Evolutionary conservation across 2,329 filamentous ascomycete species (phyloP), one percentile per base, ranked within the genome.

Genomic region (Neofusicoccum cordaticola): DNA sequence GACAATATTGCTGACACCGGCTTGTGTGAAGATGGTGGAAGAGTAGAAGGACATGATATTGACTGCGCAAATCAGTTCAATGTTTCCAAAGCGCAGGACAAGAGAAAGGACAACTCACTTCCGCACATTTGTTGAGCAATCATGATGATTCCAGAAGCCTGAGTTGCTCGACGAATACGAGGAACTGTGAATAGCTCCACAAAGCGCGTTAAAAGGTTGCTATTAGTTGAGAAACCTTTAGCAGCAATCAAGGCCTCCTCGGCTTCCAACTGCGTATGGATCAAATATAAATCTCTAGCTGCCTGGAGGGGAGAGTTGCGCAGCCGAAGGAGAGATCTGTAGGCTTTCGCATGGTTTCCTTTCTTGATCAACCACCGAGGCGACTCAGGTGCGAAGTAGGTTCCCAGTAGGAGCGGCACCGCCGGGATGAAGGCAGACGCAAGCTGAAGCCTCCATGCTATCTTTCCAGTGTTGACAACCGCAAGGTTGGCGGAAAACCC

Each of bases 231-330:
- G 27, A 31, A 31, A 31, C 27, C 27, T 31, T 51, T 44, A 19
- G 45, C 35, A 68, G 67, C 60, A 58, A 68, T 76, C 73, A 71
- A 75, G 65, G 66, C 72, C 13, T 70, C 73, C 70, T 72, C 77
- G 65, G 68, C 75, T 67, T 68, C 72, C 65, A 69, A 70, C 68
- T 74, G 66, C 45, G 71, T 66, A 3, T 67, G 64, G 71, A 72
- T 73, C 71, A 85, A 86, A 74, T 84, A 86, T 51, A 82, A 76
- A 67, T 80, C 78, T 27, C 78, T 73, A 13, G 78, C 78, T 11
- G 78, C 78, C 64, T 78, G 77, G 12, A 80, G 67, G 1, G 75
- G 74, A 1, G 73, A 72, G 64, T 76, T 75, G 19, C 78, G 76
- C 11, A 80, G 72, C 1, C 74, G 69, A 2, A 74, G 67, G 45